Evolutionary conservation across 1,284 basidiomycete genomes (phyloP), one percentile per base, ranked within the genome.

Genomic region (Pisolithus thermaeus): DNA sequence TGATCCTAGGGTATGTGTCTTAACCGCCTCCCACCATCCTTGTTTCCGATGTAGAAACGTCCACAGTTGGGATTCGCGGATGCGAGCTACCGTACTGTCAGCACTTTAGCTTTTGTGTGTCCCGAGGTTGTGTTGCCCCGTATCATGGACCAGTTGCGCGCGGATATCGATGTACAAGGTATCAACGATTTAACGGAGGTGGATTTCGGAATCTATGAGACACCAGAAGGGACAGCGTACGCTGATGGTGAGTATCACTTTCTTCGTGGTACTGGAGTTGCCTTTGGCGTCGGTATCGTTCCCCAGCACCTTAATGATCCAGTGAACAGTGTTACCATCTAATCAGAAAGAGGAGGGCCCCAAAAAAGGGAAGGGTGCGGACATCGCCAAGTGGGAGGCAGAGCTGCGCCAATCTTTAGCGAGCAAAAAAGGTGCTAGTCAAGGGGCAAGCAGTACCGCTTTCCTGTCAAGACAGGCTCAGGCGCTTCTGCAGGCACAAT

Each of bases 351-450:
- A 77, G 7, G 64, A 69, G 0, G 70, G 70, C 25, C 72, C 78
- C 35, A 83, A 77, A 59, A 95, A 94, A 66, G 87, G 91, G 35
- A 96, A 95, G 59, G 87, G 84, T 55, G 83, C 88, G 12, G 91
- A 90, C 42, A 86, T 94, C 25, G 85, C 90, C 12, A 87, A 90
- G 61, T 98, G 94, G 94, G 95, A 98, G 58, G 87, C 85, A 28
- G 92, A 97, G 57, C 74, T 96, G n/a, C 81, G 93, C 9, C 87
- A 88, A 59, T 83, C 87, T 0, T 74, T 97, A 0, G 87, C 89
- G 7, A 81, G 73, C 55, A 95, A 95, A 72, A 89, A 83, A 62
- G 70, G 71, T 2, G 68, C 76, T 0, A 39, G 39, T 11, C 25
- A 47, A 1, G 12, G 30, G 11, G 30, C 30, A 32, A 32, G 30